These are phyloP conservation scores for Thermothelomyces thermophilus DNA, from an alignment of 2,329 filamentous ascomycete genomes.

Conservation along the genomic window DNA sequence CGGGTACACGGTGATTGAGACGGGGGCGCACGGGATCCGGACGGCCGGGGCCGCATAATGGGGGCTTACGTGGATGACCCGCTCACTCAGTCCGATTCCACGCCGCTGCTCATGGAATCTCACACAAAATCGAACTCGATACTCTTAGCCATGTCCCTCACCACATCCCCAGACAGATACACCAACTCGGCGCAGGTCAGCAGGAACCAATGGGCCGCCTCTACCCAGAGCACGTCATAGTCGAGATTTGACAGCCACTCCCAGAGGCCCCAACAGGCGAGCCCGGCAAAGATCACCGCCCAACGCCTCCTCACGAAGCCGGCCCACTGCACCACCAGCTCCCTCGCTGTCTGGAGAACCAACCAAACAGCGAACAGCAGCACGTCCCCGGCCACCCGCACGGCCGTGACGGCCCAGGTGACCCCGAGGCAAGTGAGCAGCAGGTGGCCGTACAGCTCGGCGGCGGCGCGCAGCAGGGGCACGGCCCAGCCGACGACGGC, in stretches of 20 bases:
- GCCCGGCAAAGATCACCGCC: neutral
- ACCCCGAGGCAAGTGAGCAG: neutral
- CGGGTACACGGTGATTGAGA: conserved; percentile 73
- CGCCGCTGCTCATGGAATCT: too few relatives aligned
- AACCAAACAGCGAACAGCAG: neutral
- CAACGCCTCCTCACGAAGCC: neutral
- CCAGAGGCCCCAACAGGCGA: neutral
- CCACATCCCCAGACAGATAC: conserved; percentile 3
- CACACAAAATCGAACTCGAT: too few relatives aligned
- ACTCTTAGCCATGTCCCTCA: conserved; percentile 3
- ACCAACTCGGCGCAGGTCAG: neutral
- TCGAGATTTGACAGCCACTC: neutral
- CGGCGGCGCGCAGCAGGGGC: too few relatives aligned
- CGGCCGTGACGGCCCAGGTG: too few relatives aligned
- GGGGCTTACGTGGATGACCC: too few relatives aligned
- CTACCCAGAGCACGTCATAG: neutral
- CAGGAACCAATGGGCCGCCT: neutral
- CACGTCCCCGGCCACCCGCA: neutral
- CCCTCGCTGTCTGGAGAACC: neutral
- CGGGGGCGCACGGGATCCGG: conserved; percentile 49
- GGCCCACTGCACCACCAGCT: neutral
- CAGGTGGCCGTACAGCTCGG: neutral
- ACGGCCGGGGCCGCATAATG: conserved; percentile 13
- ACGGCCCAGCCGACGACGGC: too few relatives aligned
- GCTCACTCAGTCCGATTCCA: too few relatives aligned